Evolutionary conservation across 1,284 basidiomycete species (phyloP), one percentile per base, ranked within the genome.

Genomic region (Ustilago shanxiensis): DNA sequence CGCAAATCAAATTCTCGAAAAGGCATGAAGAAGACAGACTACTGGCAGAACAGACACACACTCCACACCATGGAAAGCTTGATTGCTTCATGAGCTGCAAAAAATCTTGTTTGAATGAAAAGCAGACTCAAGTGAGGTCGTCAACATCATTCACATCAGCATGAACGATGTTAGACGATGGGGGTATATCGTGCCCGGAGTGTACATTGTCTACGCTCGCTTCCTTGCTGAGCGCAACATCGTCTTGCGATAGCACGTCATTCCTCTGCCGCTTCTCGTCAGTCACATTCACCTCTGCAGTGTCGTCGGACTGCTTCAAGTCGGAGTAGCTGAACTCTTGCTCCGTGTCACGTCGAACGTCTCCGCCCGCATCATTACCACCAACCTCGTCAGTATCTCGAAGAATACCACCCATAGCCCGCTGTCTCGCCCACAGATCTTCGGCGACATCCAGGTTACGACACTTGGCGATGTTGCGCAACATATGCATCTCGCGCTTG

Each of bases 381-480:
- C 52, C 54, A 44, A 61, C 76, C 13, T 70, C 24, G 5, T 72
- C 71, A 0, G 59, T 65, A 16, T 82, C 80, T 16, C 80, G 70
- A 4, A 82, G 31, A 14, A 78, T 51, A 9, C 80, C 80, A 18
- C 80, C 80, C 70, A 79, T 63, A 3, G 71, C 71, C 24, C 83
- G 72, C 33, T 75, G 65, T 16, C 56, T 58, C 13, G 65, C 65
- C 82, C 82, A 85, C 5, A 68, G 55, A 28, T 70, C 60, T 41
- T 82, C 82, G 4, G 64, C 57, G 16, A 78, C 70, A 22, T 80
- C 79, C 28, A 84, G 39, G 49, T 66, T 82, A 28, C 71, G 78
- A 33, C 76, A 74, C 33, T 81, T 62, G 37, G 77, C 72, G 16
- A 81, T 59, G 29, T 63, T 66, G 47, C 78, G 69, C 52, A 79